Base-by-base conservation (phyloP, 2,329 filamentous ascomycete species). In the Thelonectria discophora region DNA sequence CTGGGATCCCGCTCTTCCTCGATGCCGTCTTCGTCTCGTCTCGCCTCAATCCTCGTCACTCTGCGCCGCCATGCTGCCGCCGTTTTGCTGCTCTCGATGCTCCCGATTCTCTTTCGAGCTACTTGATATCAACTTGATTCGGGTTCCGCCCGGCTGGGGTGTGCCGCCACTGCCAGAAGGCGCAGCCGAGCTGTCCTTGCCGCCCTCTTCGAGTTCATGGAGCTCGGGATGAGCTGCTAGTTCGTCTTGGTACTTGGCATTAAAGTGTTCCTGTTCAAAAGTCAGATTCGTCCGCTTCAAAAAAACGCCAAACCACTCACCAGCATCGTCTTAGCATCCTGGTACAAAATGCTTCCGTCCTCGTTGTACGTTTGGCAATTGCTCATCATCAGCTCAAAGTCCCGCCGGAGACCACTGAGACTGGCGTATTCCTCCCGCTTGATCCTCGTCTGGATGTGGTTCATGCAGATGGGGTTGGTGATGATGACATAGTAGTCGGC, bases 281-380 rank as follows among this genome's bases (percentile, higher is more conserved):
- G 77, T 84, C 74, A 82, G 76, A 39, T 54, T 18, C 3, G 21
- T 12, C 18, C 7, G 17, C 27, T 24, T n/a, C 21, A 13, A 39
- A 15, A 34, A n/a, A 21, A 32, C 34, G 20, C 34, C 1, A 43
- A 39, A 17, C 17, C 27, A 58, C 61, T 69, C 81, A 97, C 93
- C 85, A 97, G 92, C 78, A 99, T 97, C 56, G 90, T 84, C 76
- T 94, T 94, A 51, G 94, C 94, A 82, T 99, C 95, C 72, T 92
- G 86, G 80, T 94, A 98, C 55, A 99, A 85, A 71, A 96, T 82
- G 77, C 94, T 97, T 60, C 90, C 91, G 74, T 98, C 95, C 78
- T 99, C 96, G 73, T 99, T 99, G 82, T 97, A 99, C 3, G 91
- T 95, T 76, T 93, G 88, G 67, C 94, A 97, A 77, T 99, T 99